Evolutionary conservation across 257 asterid genomes (phyloP).

Genomic region (Solanum commersonii): DNA sequence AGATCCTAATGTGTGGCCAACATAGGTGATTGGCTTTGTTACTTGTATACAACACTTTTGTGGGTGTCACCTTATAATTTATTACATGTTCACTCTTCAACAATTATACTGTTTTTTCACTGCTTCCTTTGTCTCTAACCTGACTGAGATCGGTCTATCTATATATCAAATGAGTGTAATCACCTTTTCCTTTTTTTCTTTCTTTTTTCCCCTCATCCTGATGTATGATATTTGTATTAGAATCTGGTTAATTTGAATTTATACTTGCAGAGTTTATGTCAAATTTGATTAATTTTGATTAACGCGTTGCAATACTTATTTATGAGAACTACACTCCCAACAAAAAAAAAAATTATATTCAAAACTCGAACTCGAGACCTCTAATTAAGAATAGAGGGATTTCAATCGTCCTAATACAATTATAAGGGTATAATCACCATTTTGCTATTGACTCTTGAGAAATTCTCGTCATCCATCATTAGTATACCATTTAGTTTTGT

Average conservation of each 20-base stretch:
- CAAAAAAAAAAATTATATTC: no score
- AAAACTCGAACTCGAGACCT: background rate
- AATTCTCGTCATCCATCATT: slow-evolving; percentile 9
- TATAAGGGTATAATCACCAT: slow-evolving; percentile 4
- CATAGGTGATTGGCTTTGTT: slow-evolving; percentile 2
- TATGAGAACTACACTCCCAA: background rate
- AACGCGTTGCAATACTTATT: background rate
- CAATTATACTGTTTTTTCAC: background rate
- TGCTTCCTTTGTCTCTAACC: background rate
- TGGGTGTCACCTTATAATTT: background rate
- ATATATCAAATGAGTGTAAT: background rate
- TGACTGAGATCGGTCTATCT: background rate
- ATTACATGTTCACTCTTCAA: background rate
- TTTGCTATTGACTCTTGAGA: slow-evolving; percentile 8
- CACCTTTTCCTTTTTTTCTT: background rate
- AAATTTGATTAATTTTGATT: no score
- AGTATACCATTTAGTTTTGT: background rate
- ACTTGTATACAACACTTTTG: background rate
- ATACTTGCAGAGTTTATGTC: background rate
- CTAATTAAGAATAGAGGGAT: background rate
- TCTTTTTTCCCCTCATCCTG: no score
- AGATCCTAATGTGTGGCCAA: slow-evolving; percentile 18
- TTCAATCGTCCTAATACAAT: background rate
- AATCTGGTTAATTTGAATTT: no score
- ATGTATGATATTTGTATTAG: no score